A percentile compares a stretch with the other conserved stretches of the same genome.
phyloP scores from a whole-genome alignment of 306 rosid species.

The Cicer chorassanicum region DNA sequence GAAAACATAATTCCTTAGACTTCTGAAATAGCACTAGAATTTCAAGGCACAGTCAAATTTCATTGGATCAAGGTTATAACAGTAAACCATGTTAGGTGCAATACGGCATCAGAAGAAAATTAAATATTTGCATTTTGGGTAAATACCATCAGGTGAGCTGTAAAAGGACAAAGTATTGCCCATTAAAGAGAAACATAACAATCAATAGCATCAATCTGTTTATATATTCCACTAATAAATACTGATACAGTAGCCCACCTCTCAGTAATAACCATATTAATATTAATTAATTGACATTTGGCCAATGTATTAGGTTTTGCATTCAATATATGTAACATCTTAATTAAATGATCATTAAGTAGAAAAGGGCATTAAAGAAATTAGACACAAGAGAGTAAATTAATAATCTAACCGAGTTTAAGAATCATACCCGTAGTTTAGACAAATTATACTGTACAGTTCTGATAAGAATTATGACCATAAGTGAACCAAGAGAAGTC shows the following conservation, averaged over 20 bases:
- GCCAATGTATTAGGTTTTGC: constrained; percentile 17
- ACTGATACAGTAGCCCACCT: constrained; percentile 21
- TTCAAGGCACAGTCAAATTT: constrained; percentile 2
- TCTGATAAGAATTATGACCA: constrained; percentile 93
- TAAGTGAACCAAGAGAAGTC: constrained; percentile 93
- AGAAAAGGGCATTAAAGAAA: constrained; percentile 21
- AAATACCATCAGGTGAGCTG: constrained; percentile 21
- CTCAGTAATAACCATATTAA: constrained; percentile 28
- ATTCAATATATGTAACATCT: constrained; percentile 17
- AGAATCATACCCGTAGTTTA: constrained; percentile 82
- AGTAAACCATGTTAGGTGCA: constrained; percentile 13
- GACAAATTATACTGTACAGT: constrained; percentile 96
- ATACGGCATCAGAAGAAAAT: constrained; percentile 31
- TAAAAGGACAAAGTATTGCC: constrained; percentile 8
- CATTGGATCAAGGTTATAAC: constrained; percentile 5
- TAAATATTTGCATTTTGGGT: neutral
- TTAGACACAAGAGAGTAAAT: constrained; percentile 39
- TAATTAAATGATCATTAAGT: constrained; percentile 41
- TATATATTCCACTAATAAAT: constrained; percentile 22
- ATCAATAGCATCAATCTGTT: constrained; percentile 29
- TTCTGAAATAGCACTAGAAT: constrained; percentile 30
- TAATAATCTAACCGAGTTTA: constrained; percentile 32
- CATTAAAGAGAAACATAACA: constrained; percentile 31
- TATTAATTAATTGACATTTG: neutral
- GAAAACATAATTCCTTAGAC: constrained; percentile 9